These are phyloP conservation scores for Trichophyton mentagrophytes DNA, from an alignment of 2,329 filamentous ascomycete species.

Conservation along the genomic window DNA sequence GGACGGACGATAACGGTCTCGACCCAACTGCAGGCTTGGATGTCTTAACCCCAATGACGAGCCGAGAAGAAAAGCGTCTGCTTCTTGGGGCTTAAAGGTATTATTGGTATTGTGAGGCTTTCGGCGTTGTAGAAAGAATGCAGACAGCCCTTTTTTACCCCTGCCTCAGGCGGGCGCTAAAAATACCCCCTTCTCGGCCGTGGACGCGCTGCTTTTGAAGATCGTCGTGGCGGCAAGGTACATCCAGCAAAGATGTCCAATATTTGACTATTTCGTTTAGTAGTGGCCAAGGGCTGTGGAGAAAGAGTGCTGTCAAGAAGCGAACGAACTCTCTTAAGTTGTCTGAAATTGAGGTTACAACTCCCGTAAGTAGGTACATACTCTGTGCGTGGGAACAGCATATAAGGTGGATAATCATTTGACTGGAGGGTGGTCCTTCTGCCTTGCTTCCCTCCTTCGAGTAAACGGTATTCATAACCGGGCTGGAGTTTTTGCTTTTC, in stretches of 20 bases:
- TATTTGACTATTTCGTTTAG: background rate
- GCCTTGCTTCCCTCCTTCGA: background rate
- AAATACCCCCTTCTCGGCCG: background rate
- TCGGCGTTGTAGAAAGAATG: background rate
- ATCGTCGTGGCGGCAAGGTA: constrained; percentile 4
- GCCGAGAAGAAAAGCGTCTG: background rate
- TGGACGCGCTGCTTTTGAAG: background rate
- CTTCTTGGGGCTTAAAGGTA: background rate
- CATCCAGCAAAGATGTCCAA: background rate
- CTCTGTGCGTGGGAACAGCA: too few relatives aligned
- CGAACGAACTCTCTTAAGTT: background rate
- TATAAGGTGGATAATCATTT: background rate
- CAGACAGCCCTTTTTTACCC: background rate
- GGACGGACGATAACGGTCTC: background rate
- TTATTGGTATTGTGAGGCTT: background rate
- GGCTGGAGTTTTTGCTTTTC: background rate
- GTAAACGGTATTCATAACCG: background rate
- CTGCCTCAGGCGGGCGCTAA: background rate
- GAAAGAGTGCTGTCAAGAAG: background rate
- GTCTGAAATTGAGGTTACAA: background rate
- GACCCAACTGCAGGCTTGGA: background rate
- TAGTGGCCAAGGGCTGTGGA: background rate
- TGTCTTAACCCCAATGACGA: background rate
- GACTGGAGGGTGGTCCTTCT: background rate
- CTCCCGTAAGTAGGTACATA: background rate